Base-by-base conservation (phyloP, 345 rosid genomes). In the Erodium maritimum region DNA sequence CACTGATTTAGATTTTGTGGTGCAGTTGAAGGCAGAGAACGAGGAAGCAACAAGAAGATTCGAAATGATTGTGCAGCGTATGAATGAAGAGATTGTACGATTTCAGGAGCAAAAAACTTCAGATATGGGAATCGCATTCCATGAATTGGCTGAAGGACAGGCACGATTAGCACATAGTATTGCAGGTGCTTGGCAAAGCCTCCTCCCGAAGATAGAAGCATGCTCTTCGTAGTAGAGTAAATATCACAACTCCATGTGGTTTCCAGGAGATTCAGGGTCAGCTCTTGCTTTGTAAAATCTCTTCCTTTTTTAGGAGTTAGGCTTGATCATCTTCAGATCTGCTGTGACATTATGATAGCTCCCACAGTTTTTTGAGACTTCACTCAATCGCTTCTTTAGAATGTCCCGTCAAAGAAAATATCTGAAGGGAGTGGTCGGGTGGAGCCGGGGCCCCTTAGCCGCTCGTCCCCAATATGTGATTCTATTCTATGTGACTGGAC, bases 151-250 rank as follows among this genome's bases (percentile, higher is more conserved):
- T 0, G 80, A 79, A 73, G 99, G 99, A 63, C 99, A 93, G 76
- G 87, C 95, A 13, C 95, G 80, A 17, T 74, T 93, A 67, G 97
- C 99, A 8, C 87, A 67, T 58, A 73, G 73, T 54, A 65, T 87
- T 4, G 97, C 97, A 0, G 99, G 85, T 69, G 91, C 96, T 2
- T 93, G 99, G 99, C 78, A 95, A 79, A 72, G 90, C 72, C 97
- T 93, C 69, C 96, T 93, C 62, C 96, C 96, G 14, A 93, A 85
- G 73, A 91, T 89, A 16, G 97, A 93, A 77, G 79, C 91, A 48
- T 81, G 87, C 65, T 82, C 82, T 37, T 16, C 69, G 1, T 48
- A 58, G 56, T 62, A 34, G 46, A 37, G 46, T 37, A 37, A 12
- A 37, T 12, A 12, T 12, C 13, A 37, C 46, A 37, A 37, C 8